Conservation (phyloP, 2,329 filamentous ascomycete species). For the Teratosphaeria nubilosa region DNA sequence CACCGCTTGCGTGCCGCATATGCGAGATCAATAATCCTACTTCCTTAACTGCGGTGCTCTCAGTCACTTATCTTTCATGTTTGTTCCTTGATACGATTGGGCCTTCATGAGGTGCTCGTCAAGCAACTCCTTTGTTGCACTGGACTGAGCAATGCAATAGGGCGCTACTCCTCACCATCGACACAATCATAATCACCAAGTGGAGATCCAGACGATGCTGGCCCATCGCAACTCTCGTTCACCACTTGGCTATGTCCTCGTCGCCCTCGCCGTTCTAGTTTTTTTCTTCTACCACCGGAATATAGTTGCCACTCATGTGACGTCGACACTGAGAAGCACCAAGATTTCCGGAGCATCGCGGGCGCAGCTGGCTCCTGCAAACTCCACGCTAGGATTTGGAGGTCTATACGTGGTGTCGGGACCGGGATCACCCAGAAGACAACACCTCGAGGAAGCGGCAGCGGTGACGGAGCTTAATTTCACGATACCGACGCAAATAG, state of each 20-base stretch:
- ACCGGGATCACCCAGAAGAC: conserved; percentile 22
- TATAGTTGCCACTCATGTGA: background rate
- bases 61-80: no score
- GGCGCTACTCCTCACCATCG: background rate
- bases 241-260: conserved; percentile 1
- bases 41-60: no score
- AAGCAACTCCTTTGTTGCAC: background rate
- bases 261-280: background rate
- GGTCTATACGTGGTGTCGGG: conserved; percentile 30
- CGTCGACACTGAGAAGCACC: background rate
- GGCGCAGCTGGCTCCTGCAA: conserved; percentile 5
- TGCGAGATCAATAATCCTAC: background rate
- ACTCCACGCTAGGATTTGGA: conserved; percentile 25
- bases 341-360: background rate
- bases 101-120: background rate
- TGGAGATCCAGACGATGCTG: background rate
- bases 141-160: background rate
- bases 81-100: no score
- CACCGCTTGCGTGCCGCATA: background rate
- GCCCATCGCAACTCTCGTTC: conserved; percentile 1
- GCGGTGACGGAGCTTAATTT: conserved; percentile 29
- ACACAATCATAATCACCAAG: background rate
- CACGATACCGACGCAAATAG: conserved; percentile 25
- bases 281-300: background rate
- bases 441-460: conserved; percentile 27